These are phyloP conservation scores for Plasmodium gaboni DNA, from an alignment of 169 alveolate species.

Conservation along the genomic window DNA sequence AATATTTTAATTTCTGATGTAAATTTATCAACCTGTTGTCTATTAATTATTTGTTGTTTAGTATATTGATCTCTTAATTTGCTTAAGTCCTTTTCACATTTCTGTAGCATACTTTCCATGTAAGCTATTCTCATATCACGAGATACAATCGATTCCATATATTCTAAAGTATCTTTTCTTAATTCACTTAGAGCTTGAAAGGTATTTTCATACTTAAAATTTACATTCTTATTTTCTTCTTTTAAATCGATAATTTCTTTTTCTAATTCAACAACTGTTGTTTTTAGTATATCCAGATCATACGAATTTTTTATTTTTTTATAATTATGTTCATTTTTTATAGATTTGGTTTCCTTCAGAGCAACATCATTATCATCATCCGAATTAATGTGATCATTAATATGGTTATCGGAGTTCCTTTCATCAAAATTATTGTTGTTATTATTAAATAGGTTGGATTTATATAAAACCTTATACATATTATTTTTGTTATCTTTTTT, in stretches of 20 bases:
- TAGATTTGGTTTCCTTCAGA: neutral
- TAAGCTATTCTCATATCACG: conserved; percentile 75
- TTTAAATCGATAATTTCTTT: conserved; percentile 59
- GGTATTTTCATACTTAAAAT: conserved; percentile 75
- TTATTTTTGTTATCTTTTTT: neutral
- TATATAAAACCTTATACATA: no score
- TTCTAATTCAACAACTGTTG: conserved; percentile 65
- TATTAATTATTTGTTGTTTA: conserved; percentile 37
- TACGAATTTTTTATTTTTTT: conserved; percentile 18
- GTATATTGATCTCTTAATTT: conserved; percentile 42
- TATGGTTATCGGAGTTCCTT: no score
- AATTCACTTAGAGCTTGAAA: conserved; percentile 69
- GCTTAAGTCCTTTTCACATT: conserved; percentile 61
- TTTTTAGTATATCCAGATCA: conserved; percentile 45
- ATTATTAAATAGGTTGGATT: no score
- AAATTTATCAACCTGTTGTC: conserved; percentile 39
- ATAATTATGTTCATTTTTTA: conserved; percentile 2
- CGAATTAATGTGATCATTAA: no score
- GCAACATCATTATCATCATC: neutral
- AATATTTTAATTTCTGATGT: conserved; percentile 51
- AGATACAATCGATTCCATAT: conserved; percentile 76
- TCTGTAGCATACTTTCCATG: conserved; percentile 74
- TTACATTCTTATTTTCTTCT: conserved; percentile 72
- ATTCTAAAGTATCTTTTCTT: conserved; percentile 75
- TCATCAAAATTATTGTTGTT: neutral